Conservation (phyloP, 495 filamentous ascomycete genomes). For the Aspergillus sclerotiicarbonarius region DNA sequence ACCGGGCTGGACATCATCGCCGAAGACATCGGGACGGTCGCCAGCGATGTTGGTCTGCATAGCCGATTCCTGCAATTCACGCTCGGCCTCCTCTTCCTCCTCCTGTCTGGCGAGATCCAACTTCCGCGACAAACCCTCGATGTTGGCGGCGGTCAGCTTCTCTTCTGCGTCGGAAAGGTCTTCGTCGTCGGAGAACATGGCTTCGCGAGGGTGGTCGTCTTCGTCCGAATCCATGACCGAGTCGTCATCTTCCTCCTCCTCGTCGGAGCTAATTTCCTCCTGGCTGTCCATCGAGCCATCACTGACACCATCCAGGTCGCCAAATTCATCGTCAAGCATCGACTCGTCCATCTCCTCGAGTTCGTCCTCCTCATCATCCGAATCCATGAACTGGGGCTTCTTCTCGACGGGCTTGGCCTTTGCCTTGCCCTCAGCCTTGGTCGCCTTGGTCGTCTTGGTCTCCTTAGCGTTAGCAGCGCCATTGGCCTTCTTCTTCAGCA, state of each 20-base stretch:
- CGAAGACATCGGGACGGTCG: slow-evolving; percentile 73
- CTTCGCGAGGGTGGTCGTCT: slow-evolving; percentile 51
- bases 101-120: slow-evolving; percentile 68
- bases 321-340: slow-evolving; percentile 46
- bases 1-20: slow-evolving; percentile 53
- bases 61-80: slow-evolving; percentile 74
- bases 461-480: slow-evolving; percentile 33
- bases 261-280: slow-evolving; percentile 47
- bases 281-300: slow-evolving; percentile 51
- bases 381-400: slow-evolving; percentile 46
- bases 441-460: slow-evolving; percentile 12
- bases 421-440: slow-evolving; percentile 18
- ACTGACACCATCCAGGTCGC: slow-evolving; percentile 51
- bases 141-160: slow-evolving; percentile 91
- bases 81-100: slow-evolving; percentile 65
- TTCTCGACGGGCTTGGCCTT: slow-evolving; percentile 31
- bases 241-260: slow-evolving; percentile 54
- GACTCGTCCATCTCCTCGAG: slow-evolving; percentile 27
- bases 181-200: slow-evolving; percentile 94
- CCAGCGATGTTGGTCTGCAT: slow-evolving; percentile 92
- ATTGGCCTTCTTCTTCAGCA: slow-evolving; percentile 47
- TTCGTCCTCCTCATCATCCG: slow-evolving; percentile 33
- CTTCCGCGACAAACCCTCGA: slow-evolving; percentile 81
- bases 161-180: slow-evolving; percentile 87
- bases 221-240: slow-evolving; percentile 77